Base-by-base conservation (phyloP, 768 basidiomycete genomes). In the Panellus pusillus region DNA sequence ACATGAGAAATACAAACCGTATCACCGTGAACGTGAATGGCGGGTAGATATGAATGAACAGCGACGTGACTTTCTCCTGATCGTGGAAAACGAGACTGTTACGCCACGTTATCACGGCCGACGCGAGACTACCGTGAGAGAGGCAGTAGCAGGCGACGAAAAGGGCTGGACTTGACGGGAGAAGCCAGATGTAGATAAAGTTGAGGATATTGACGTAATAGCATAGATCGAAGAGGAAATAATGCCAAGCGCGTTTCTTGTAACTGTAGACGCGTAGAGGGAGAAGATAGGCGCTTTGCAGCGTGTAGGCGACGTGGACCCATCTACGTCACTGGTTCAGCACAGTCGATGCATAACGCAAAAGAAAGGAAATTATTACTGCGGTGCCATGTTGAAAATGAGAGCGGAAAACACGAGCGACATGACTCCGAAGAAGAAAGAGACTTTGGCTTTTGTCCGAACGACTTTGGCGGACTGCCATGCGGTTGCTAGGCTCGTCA, bases 11-110 rank as follows among this genome's bases (percentile, higher is more conserved):
- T 12, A 70, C 84, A 29, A 58, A 90, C 91, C 91, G 79, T 50
- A 98, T 93, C 19, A 94, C 87, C 13, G 92, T 94, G 63, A 99
- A 91, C 3, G 88, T 85, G 57, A 96, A 83, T 0, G 97, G 92
- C 0, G 91, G 81, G 65, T 97, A 98, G 52, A 98, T 87, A 66
- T 99, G 97, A 29, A 99, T 83, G 73, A 95, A 98, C 20, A 99
- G 74, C 9, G 90, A 93, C 15, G 91, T 98, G 65, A 98, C 91
- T 70, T 98, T 98, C 69, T 99, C 97, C 50, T 84, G 80, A 64
- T 96, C 94, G 65, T 99, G 97, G 74, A 99, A 99, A 3, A 99
- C 97, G 19, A 99, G 83, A 60, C 92, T 95, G 65, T 99, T 99
- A 56, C 97, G 81, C 97, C 97, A 99, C 9, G 96, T 98, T 61